Percentiles rank a stretch among this genome's conserved stretches.
These are phyloP conservation scores for Colletotrichum tofieldiae DNA, from an alignment of 2,329 filamentous ascomycete species.

Conservation along the genomic window DNA sequence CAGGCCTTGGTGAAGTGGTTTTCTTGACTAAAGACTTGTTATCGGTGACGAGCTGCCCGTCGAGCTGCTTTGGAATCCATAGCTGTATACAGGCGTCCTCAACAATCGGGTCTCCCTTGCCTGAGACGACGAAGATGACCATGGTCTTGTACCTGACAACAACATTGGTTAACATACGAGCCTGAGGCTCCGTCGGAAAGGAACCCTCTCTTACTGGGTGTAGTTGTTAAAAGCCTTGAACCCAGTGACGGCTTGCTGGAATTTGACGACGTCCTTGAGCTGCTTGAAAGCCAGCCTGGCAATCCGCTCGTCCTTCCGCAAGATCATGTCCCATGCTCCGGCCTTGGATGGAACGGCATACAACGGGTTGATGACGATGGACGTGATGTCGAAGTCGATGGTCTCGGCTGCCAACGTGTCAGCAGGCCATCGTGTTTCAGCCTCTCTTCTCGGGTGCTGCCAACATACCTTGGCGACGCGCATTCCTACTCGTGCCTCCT, in stretches of 20 bases:
- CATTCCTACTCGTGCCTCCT: conserved; percentile 2
- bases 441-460: not conserved
- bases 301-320: conserved; percentile 51
- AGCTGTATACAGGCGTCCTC: conserved; percentile 52
- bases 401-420: conserved; percentile 32
- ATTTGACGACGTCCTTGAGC: conserved; percentile 49
- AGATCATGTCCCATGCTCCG: conserved; percentile 48
- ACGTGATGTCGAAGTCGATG: conserved; percentile 53
- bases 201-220: conserved; percentile 44
- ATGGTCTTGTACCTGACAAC: conserved; percentile 42
- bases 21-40: conserved; percentile 19
- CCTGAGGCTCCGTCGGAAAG: not conserved
- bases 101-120: conserved; percentile 42
- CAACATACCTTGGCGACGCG: conserved; percentile 35
- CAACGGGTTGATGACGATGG: conserved; percentile 47
- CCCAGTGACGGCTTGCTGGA: conserved; percentile 53
- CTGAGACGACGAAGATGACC: conserved; percentile 51
- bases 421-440: not conserved
- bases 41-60: conserved; percentile 48
- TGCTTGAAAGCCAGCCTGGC: conserved; percentile 49
- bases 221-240: conserved; percentile 51
- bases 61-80: conserved; percentile 51
- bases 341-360: conserved; percentile 45
- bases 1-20: not conserved
- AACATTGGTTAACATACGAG: not conserved